These are phyloP conservation scores for Deinandra increscens DNA, from an alignment of 129 eudicot species.

Conservation along the genomic window DNA sequence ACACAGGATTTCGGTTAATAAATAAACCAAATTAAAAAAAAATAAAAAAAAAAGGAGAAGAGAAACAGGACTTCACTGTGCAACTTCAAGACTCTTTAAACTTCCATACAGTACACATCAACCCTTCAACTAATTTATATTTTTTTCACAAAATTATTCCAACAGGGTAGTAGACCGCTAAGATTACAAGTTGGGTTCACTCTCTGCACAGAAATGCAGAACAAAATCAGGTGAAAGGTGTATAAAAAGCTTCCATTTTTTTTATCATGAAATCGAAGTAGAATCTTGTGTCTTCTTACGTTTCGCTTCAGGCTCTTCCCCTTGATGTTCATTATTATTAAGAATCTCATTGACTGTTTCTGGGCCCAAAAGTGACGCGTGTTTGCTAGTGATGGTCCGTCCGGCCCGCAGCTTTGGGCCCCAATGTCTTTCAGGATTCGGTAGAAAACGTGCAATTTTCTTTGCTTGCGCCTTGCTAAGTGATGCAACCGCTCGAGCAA, in stretches of 20 bases:
- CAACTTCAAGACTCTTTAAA: slow-evolving; percentile 27
- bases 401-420: slow-evolving; percentile 98
- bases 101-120: slow-evolving; percentile 26
- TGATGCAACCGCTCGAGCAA: slow-evolving; percentile 84
- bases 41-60: not conserved
- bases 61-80: slow-evolving; percentile 21
- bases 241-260: slow-evolving; percentile 15
- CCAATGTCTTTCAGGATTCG: slow-evolving; percentile 96
- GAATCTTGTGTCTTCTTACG: slow-evolving; percentile 80
- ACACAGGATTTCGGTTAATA: slow-evolving; percentile 3
- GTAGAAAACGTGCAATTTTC: slow-evolving; percentile 95
- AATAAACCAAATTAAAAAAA: not conserved
- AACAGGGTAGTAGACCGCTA: slow-evolving; percentile 19
- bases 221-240: slow-evolving; percentile 28
- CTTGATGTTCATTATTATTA: slow-evolving; percentile 45
- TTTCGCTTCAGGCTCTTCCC: slow-evolving; percentile 68
- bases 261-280: slow-evolving; percentile 44
- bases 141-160: slow-evolving; percentile 28
- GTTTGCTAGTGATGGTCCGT: slow-evolving; percentile 85
- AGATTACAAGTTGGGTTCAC: slow-evolving; percentile 31
- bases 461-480: slow-evolving; percentile 95
- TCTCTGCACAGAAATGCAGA: slow-evolving; percentile 59
- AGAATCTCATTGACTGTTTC: slow-evolving; percentile 50
- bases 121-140: slow-evolving; percentile 28
- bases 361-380: slow-evolving; percentile 75